These are phyloP conservation scores for Aspergillus hortae DNA, from an alignment of 2,329 filamentous ascomycete species.

Conservation along the genomic window DNA sequence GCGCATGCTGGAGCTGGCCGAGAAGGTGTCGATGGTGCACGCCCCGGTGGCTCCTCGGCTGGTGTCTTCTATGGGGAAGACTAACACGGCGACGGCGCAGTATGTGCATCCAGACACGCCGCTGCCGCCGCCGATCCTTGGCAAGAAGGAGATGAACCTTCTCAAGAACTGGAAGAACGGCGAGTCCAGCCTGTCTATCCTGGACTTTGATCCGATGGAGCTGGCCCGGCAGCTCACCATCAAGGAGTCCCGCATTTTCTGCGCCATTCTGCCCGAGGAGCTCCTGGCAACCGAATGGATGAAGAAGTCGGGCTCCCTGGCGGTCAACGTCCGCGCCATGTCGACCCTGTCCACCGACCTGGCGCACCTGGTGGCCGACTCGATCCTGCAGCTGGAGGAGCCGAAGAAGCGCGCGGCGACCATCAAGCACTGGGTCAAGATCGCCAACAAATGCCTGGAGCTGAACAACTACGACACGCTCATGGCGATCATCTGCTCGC, in stretches of 20 bases:
- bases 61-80: conserved; percentile 84
- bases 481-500: conserved; percentile 93
- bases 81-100: conserved; percentile 68
- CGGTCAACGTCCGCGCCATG: conserved; percentile 91
- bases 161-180: conserved; percentile 73
- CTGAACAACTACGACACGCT: conserved; percentile 94
- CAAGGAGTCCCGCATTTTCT: conserved; percentile 88
- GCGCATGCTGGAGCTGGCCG: conserved; percentile 73
- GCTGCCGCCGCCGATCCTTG: conserved; percentile 65
- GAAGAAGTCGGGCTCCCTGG: conserved; percentile 74
- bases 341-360: conserved; percentile 87
- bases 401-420: conserved; percentile 84
- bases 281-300: conserved; percentile 90
- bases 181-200: conserved; percentile 65
- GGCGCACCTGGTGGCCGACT: conserved; percentile 88
- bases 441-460: conserved; percentile 79
- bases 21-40: conserved; percentile 71
- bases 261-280: conserved; percentile 86
- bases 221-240: conserved; percentile 88
- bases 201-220: conserved; percentile 90
- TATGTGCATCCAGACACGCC: conserved; percentile 69
- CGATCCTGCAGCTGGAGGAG: conserved; percentile 82
- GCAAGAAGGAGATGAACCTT: conserved; percentile 70
- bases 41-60: conserved; percentile 76
- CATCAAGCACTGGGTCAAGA: conserved; percentile 98